phyloP scores from a whole-genome alignment of 345 rosid species.

The Moricandia moricandioides region DNA sequence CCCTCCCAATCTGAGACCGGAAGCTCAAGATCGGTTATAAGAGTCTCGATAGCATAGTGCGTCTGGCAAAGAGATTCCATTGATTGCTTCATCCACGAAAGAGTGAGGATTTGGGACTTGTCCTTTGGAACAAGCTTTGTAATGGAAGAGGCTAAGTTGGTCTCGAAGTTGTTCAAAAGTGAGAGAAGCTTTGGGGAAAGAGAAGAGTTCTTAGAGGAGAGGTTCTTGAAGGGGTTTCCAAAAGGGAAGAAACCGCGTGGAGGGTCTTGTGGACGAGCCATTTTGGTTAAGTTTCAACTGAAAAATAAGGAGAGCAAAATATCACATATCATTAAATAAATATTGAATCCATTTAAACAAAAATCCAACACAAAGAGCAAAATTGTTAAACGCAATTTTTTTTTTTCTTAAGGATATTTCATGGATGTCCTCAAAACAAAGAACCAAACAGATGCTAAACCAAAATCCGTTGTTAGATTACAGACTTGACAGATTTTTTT shows the following conservation, averaged over 20 bases:
- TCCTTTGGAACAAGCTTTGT: conserved; percentile 32
- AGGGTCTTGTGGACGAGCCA: conserved; percentile 37
- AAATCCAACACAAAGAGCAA: not conserved
- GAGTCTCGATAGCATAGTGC: conserved; percentile 31
- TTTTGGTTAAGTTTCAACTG: conserved; percentile 4
- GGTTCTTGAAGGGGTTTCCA: conserved; percentile 39
- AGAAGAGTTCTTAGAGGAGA: conserved; percentile 32
- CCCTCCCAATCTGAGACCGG: conserved; percentile 41
- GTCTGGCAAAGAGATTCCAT: conserved; percentile 37
- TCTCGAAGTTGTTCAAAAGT: conserved; percentile 30
- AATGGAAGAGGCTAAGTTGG: conserved; percentile 26
- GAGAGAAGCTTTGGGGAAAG: conserved; percentile 27
- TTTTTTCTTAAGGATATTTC: too few species aligned
- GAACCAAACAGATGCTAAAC: too few species aligned
- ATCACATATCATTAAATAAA: not conserved
- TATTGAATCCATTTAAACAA: not conserved
- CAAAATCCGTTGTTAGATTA: too few species aligned
- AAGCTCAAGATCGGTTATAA: conserved; percentile 35
- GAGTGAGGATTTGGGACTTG: conserved; percentile 24
- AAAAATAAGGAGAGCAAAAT: not conserved
- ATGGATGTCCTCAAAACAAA: too few species aligned
- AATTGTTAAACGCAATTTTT: not conserved
- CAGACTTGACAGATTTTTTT: not conserved
- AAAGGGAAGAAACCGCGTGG: conserved; percentile 38
- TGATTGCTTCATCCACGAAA: conserved; percentile 40